Percentiles rank a stretch among this genome's conserved stretches.
phyloP scores from a whole-genome alignment of 805 yeast genomes.

The Kazachstania africana region DNA sequence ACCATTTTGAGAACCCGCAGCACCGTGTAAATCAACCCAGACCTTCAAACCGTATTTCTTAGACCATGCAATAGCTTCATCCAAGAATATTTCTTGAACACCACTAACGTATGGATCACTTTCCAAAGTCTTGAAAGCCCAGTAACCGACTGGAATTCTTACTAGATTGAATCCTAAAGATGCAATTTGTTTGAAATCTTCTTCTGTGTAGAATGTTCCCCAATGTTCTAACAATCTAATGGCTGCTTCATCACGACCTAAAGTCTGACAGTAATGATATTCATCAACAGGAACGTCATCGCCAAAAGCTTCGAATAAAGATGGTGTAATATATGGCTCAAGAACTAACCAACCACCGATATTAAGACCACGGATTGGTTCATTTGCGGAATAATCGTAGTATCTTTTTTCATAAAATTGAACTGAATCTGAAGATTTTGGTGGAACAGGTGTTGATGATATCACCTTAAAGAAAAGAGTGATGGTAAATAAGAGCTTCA shows the following conservation, averaged over 20 bases:
- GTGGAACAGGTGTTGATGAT: slow-evolving; percentile 11
- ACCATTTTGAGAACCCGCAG: slow-evolving; percentile 95
- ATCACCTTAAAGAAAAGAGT: too few relatives aligned
- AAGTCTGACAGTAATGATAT: slow-evolving; percentile 47
- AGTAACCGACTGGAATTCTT: slow-evolving; percentile 87
- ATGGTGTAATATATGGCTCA: slow-evolving; percentile 80
- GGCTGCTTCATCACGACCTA: slow-evolving; percentile 51
- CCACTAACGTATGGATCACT: slow-evolving; percentile 82
- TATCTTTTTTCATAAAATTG: slow-evolving; percentile 16
- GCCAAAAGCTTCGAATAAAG: slow-evolving; percentile 45
- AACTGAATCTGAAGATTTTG: slow-evolving; percentile 7
- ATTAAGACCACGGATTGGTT: slow-evolving; percentile 47
- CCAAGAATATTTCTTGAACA: slow-evolving; percentile 51
- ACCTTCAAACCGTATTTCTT: slow-evolving; percentile 48
- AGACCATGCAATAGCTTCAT: slow-evolving; percentile 71
- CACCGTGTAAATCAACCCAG: slow-evolving; percentile 92
- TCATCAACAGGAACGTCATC: slow-evolving; percentile 67
- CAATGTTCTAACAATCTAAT: slow-evolving; percentile 55
- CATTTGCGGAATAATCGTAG: slow-evolving; percentile 13
- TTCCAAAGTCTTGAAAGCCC: slow-evolving; percentile 62
- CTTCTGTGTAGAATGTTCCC: slow-evolving; percentile 64
- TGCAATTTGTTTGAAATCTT: slow-evolving; percentile 52
- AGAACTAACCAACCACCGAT: slow-evolving; percentile 86
- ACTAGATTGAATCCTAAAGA: slow-evolving; percentile 67
- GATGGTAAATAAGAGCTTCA: too few relatives aligned